phyloP scores from a whole-genome alignment of 2,329 filamentous ascomycete species.

The Microsporum canis region DNA sequence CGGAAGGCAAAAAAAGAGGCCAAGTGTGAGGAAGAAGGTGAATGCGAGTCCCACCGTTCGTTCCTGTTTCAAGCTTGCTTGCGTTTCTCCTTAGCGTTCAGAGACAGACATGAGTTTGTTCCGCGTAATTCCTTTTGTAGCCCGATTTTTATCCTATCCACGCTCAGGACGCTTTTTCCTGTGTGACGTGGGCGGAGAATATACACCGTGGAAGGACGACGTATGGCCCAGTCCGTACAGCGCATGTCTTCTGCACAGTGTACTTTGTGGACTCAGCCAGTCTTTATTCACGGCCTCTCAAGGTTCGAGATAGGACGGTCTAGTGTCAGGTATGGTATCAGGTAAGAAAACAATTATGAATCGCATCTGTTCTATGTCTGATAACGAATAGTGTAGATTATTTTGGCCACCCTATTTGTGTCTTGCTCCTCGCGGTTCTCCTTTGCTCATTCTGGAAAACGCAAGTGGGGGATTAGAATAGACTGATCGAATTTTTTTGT shows the following conservation, averaged over 20 bases:
- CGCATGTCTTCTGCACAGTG: background rate
- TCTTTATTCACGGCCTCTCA: background rate
- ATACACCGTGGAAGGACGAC: background rate
- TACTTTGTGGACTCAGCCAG: background rate
- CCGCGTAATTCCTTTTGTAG: slow-evolving; percentile 1
- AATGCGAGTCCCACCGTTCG: background rate
- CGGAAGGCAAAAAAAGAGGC: background rate
- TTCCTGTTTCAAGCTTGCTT: background rate
- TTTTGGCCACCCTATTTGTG: background rate
- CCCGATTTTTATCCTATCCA: background rate
- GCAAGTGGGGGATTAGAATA: background rate
- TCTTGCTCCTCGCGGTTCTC: background rate
- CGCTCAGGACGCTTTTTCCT: slow-evolving; percentile 1
- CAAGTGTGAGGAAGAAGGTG: background rate
- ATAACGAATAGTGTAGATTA: background rate
- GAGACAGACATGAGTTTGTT: background rate
- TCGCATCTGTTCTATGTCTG: background rate
- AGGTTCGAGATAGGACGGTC: background rate
- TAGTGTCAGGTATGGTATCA: background rate
- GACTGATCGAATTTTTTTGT: background rate
- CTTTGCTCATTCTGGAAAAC: background rate
- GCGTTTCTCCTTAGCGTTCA: background rate
- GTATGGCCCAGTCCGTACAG: background rate
- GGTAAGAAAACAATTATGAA: background rate
- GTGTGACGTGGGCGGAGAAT: slow-evolving; percentile 1